Evolutionary conservation across 352 stramenopile genomes (phyloP), one percentile per base, ranked within the genome.

Genomic region (Heterotrichella gracilis): DNA sequence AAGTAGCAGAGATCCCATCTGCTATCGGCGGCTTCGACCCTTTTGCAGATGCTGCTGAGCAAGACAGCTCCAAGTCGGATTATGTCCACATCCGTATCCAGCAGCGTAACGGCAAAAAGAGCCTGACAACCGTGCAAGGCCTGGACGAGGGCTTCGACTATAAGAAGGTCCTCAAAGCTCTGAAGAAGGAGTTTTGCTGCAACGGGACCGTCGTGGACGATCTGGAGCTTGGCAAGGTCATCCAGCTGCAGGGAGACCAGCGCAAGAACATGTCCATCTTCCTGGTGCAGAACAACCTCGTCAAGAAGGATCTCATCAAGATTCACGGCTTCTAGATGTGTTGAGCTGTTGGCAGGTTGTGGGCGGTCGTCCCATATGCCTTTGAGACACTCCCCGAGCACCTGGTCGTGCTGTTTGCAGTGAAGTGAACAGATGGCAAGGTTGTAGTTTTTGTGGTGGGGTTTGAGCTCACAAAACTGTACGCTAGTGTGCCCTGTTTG

Each of bases 141-240:
- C 81, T 98, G 69, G 89, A 90, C 0, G 85, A 95, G 71, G 91
- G 97, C 80, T 81, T 98, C 71, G 90, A 98, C 76, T 80, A 96
- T 68, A 97, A 97, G 82, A 82, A 89, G 69, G 98, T 99, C 79
- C 88, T 95, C 73, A 98, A 97, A 80, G 92, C 91, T 64, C 96
- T 98, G 77, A 99, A 98, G 84, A 98, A 97, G 82, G 97, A 96
- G 79, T 98, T 98, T 76, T 94, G 84, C 76, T 99, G 93, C 81
- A 99, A 99, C 81, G 93, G 93, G 69, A 89, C 89, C 69, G 88
- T 99, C 32, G 88, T 95, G 68, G 95, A 96, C 74, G 90, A 98
- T 78, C 83, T 95, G 69, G 90, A 97, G 73, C 78, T 88, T 24
- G 85, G 88, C 68, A 90, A 98, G 76, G 92, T 99, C 74, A 95